Conservation (phyloP, 495 filamentous ascomycete genomes). For the Sphaerosporella brunnea region DNA sequence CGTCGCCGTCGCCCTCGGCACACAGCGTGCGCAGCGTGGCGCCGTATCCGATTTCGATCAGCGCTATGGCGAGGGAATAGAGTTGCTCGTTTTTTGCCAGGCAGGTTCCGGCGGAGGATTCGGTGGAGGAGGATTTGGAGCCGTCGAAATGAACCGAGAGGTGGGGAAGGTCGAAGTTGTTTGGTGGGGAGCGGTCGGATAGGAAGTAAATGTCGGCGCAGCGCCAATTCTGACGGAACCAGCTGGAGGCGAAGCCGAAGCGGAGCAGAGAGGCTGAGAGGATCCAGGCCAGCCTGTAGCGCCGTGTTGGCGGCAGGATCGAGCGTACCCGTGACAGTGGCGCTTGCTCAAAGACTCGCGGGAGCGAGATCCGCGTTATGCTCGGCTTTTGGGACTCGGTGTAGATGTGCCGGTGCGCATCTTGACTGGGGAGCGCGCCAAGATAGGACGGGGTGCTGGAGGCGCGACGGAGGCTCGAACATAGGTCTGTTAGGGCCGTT, state of each 20-base stretch:
- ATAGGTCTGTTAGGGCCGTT: not conserved
- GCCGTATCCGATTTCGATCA: constrained; percentile 11
- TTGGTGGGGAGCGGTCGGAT: not conserved
- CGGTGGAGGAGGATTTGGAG: not conserved
- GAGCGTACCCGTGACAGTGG: constrained; percentile 1
- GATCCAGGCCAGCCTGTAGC: constrained; percentile 2
- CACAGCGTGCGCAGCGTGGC: constrained; percentile 4
- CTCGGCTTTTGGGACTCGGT: not conserved
- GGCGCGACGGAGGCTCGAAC: not conserved
- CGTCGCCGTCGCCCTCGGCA: not conserved
- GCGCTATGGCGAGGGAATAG: constrained; percentile 6
- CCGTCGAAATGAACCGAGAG: not conserved
- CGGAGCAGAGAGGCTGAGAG: constrained; percentile 2
- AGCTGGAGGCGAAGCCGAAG: not conserved
- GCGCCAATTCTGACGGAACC: constrained; percentile 7
- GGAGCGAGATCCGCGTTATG: not conserved
- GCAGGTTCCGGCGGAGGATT: not conserved
- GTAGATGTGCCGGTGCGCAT: constrained; percentile 1
- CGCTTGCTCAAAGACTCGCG: not conserved
- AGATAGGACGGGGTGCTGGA: not conserved
- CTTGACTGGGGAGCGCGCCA: not conserved
- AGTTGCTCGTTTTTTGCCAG: constrained; percentile 4
- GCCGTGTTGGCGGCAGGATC: not conserved
- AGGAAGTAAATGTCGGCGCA: constrained; percentile 8
- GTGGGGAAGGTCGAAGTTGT: not conserved